Evolutionary conservation across 306 rosid species (phyloP).

Genomic region (Trifolium repens): DNA sequence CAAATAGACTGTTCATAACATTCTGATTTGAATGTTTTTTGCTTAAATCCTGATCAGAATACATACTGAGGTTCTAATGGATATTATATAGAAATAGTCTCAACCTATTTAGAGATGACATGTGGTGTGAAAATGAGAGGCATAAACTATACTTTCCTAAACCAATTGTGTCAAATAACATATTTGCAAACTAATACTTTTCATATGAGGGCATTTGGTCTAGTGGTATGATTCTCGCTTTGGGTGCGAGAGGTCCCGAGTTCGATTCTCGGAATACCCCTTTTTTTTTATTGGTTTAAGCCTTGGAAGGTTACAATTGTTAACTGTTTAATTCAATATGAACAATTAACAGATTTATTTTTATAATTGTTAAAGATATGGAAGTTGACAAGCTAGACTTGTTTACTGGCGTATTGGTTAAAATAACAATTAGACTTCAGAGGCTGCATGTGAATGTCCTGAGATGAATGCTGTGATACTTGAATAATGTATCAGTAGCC

Average conservation of each 20-base stretch:
- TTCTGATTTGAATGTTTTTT: conserved; percentile 5
- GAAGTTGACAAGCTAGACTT: background rate
- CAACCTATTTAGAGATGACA: background rate
- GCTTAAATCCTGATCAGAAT: background rate
- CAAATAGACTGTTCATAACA: background rate
- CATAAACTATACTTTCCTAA: background rate
- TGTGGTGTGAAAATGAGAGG: background rate
- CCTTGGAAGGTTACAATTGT: background rate
- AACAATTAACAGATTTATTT: background rate
- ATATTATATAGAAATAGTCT: background rate
- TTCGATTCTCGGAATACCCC: conserved; percentile 22
- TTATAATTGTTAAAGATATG: background rate
- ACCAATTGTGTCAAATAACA: background rate
- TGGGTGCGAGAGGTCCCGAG: conserved; percentile 26
- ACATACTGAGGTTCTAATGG: background rate
- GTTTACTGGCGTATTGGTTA: background rate
- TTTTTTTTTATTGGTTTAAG: background rate
- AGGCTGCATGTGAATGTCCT: background rate
- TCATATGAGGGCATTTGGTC: conserved; percentile 13
- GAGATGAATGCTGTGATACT: background rate
- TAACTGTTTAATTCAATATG: background rate
- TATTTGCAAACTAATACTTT: background rate
- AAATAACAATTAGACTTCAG: conserved; percentile 1
- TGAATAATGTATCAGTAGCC: background rate
- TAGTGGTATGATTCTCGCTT: conserved; percentile 24